phyloP scores from a whole-genome alignment of 257 asterid species.

The Plectranthus barbatus region DNA sequence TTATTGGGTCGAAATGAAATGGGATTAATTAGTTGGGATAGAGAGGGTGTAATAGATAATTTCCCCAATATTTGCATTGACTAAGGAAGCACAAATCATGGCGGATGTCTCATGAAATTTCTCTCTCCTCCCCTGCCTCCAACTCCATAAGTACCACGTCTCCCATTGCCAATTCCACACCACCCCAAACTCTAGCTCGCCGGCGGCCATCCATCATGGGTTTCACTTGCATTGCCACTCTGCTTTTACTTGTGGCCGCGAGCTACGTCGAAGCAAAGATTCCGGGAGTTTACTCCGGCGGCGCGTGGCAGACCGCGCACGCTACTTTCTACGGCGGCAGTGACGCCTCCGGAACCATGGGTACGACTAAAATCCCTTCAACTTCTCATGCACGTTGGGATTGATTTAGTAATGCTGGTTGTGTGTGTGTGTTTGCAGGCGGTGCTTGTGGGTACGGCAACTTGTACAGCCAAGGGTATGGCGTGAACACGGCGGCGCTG shows the following conservation, averaged over 20 bases:
- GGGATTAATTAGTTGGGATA: no score
- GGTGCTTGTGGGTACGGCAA: no score
- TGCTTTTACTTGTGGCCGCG: constrained; percentile 9
- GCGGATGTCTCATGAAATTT: no score
- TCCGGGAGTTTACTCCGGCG: constrained; percentile 63
- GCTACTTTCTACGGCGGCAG: constrained; percentile 92
- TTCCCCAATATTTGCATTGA: constrained; percentile 39
- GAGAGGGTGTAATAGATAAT: no score
- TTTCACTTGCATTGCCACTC: constrained; percentile 16
- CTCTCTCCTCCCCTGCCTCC: constrained; percentile 27
- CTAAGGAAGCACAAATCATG: no score
- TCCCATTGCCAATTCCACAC: no score
- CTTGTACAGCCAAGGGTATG: no score
- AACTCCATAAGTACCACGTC: constrained; percentile 44
- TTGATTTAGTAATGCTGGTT: no score
- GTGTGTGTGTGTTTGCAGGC: no score
- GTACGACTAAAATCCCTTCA: constrained; percentile 21
- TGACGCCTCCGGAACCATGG: constrained; percentile 93
- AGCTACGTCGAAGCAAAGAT: constrained; percentile 31
- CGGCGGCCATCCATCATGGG: neutral
- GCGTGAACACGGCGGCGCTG: no score
- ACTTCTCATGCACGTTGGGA: no score
- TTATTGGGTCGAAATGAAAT: no score
- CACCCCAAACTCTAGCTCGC: constrained; percentile 13
- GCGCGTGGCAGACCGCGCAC: constrained; percentile 64